Percentiles rank a stretch among this genome's conserved stretches.
Conservation (phyloP, 495 filamentous ascomycete genomes). For the Aspergillus incahuasiensis region DNA sequence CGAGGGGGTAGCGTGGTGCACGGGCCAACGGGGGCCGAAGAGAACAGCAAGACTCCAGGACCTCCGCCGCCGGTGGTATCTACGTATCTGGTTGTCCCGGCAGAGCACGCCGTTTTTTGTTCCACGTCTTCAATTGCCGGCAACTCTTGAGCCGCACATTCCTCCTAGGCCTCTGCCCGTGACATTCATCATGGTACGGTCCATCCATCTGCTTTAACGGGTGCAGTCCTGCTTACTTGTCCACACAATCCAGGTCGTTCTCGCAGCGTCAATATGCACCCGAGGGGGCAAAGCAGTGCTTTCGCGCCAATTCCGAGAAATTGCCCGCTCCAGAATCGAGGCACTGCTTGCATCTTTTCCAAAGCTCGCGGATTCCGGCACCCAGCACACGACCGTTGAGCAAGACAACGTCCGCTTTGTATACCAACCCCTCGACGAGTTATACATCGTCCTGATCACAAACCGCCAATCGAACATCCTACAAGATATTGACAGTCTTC, state of each 20-base stretch:
- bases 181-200: slow-evolving; percentile 18
- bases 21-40: slow-evolving; percentile 37
- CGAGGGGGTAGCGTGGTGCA: slow-evolving; percentile 38
- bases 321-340: slow-evolving; percentile 92
- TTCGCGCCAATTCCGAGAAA: slow-evolving; percentile 93
- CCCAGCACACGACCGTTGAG: slow-evolving; percentile 96
- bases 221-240: slow-evolving; percentile 19
- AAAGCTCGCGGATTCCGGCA: slow-evolving; percentile 89
- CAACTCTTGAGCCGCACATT: not conserved
- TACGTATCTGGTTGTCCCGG: slow-evolving; percentile 26
- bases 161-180: not conserved
- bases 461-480: slow-evolving; percentile 99
- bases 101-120: slow-evolving; percentile 5
- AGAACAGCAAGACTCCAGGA: slow-evolving; percentile 44
- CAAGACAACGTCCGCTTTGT: slow-evolving; percentile 99
- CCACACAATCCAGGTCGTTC: slow-evolving; percentile 68
- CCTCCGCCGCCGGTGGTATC: slow-evolving; percentile 25
- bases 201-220: slow-evolving; percentile 10
- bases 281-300: slow-evolving; percentile 95
- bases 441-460: slow-evolving; percentile 99
- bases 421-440: slow-evolving; percentile 96
- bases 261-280: slow-evolving; percentile 98
- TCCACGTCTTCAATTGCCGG: not conserved
- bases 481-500: slow-evolving; percentile 96
- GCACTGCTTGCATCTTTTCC: slow-evolving; percentile 94